These are phyloP conservation scores for Phialophora macrospora DNA, from an alignment of 2,329 filamentous ascomycete species.

Conservation along the genomic window DNA sequence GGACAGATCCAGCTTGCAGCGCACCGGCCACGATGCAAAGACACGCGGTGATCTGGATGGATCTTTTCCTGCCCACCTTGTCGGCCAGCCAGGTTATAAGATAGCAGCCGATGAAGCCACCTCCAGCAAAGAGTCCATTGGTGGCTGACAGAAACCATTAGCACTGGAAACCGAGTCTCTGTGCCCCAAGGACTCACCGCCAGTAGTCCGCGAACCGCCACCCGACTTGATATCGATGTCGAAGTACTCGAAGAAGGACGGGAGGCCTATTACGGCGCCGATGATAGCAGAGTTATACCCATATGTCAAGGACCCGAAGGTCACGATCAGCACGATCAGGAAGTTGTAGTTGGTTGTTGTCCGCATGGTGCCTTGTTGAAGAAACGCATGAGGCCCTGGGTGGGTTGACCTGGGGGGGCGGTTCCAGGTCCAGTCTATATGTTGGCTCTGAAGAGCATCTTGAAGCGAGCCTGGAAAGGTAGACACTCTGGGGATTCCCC, in stretches of 20 bases:
- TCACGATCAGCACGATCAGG: slow-evolving; percentile 31
- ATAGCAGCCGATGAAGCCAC: slow-evolving; percentile 29
- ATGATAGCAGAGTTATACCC: slow-evolving; percentile 37
- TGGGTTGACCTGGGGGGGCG: slow-evolving; percentile 2
- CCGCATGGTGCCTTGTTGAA: not conserved
- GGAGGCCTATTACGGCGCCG: slow-evolving; percentile 32
- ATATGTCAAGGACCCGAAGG: slow-evolving; percentile 35
- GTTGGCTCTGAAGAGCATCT: not conserved
- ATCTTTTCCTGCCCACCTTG: slow-evolving; percentile 28
- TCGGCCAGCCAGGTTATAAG: slow-evolving; percentile 29
- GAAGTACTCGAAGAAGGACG: slow-evolving; percentile 48
- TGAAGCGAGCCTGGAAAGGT: not conserved
- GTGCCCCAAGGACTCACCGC: slow-evolving; percentile 13
- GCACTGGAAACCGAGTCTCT: not conserved
- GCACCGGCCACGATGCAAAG: slow-evolving; percentile 32
- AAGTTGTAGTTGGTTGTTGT: slow-evolving; percentile 30
- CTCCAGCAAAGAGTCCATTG: slow-evolving; percentile 34
- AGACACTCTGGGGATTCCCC: slow-evolving; percentile 5
- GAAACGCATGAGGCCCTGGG: not conserved
- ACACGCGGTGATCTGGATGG: slow-evolving; percentile 28
- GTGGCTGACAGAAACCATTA: slow-evolving; percentile 24
- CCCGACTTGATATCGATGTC: slow-evolving; percentile 42
- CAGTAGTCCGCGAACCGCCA: slow-evolving; percentile 26
- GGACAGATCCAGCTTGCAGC: slow-evolving; percentile 31
- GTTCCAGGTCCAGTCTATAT: slow-evolving; percentile 3